These are phyloP conservation scores for Trichophaea hybrida DNA, from an alignment of 2,329 filamentous ascomycete species.

Conservation along the genomic window DNA sequence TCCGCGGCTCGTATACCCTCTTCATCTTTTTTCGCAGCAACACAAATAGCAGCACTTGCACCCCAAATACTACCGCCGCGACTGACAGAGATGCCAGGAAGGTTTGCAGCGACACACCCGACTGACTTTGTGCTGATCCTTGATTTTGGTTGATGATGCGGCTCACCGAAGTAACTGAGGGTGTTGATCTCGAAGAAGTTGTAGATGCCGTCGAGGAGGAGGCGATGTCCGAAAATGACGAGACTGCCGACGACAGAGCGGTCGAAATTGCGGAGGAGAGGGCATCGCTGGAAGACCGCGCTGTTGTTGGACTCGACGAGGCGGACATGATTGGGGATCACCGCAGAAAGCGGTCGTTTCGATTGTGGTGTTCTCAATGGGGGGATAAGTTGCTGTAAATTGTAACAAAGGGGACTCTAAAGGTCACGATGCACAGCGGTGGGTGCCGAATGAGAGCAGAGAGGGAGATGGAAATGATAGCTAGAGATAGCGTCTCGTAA, in stretches of 20 bases:
- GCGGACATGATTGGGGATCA: background rate
- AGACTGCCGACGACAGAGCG: background rate
- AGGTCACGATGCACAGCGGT: no score
- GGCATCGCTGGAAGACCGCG: background rate
- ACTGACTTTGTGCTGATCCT: conserved; percentile 23
- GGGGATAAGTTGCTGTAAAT: background rate
- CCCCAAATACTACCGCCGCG: conserved; percentile 27
- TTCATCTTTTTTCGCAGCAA: conserved; percentile 63
- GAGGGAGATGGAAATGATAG: background rate
- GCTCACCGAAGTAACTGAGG: background rate
- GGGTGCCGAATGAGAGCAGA: background rate
- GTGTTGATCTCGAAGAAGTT: background rate
- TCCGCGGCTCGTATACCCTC: conserved; percentile 48
- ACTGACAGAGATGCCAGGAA: conserved; percentile 31
- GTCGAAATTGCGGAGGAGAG: background rate
- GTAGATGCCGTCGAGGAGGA: background rate
- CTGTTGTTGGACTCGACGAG: background rate
- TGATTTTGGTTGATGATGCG: background rate
- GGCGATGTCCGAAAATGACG: background rate
- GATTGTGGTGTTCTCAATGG: background rate
- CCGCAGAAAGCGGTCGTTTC: background rate
- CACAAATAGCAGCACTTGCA: conserved; percentile 53
- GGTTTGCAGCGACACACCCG: conserved; percentile 29
- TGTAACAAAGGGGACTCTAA: background rate
- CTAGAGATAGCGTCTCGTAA: background rate